phyloP scores from a whole-genome alignment of 352 stramenopile species.

The Hyaloperonospora arabidopsidis region DNA sequence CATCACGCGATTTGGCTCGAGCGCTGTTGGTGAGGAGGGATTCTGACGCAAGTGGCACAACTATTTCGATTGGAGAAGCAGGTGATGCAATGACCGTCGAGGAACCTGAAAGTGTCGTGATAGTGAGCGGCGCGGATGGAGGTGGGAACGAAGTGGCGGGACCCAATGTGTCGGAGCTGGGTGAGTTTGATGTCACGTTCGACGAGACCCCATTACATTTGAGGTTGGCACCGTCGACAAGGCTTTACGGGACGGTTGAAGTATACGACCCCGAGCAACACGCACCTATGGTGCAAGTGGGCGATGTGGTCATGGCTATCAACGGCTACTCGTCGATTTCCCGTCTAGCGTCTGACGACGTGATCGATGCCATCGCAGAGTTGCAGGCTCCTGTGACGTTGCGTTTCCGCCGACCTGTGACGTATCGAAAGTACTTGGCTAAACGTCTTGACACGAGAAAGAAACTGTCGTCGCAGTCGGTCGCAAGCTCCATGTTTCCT shows the following conservation, averaged over 20 bases:
- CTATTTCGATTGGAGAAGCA: too few relatives aligned
- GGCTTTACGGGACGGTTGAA: constrained; percentile 69
- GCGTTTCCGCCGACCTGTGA: constrained; percentile 43
- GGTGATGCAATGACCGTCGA: too few relatives aligned
- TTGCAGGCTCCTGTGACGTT: constrained; percentile 42
- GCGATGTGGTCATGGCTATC: constrained; percentile 62
- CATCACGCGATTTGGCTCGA: constrained; percentile 22
- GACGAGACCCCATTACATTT: constrained; percentile 44
- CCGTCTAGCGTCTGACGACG: constrained; percentile 43
- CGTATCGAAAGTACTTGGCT: constrained; percentile 51
- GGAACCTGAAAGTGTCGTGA: background rate
- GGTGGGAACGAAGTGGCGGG: constrained; percentile 9
- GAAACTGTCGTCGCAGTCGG: constrained; percentile 38
- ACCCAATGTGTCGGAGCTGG: constrained; percentile 31
- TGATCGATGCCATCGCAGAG: constrained; percentile 45
- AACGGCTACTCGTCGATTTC: constrained; percentile 43
- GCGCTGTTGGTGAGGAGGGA: constrained; percentile 18
- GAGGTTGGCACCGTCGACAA: constrained; percentile 50
- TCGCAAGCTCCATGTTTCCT: constrained; percentile 59
- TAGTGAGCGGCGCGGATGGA: constrained; percentile 16
- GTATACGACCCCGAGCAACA: constrained; percentile 57
- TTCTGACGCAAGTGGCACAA: constrained; percentile 7
- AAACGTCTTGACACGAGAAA: constrained; percentile 32
- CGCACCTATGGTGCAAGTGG: constrained; percentile 37
- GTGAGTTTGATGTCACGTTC: constrained; percentile 56